phyloP scores from a whole-genome alignment of 2,329 filamentous ascomycete genomes.

The Thielaviopsis ethacetica region DNA sequence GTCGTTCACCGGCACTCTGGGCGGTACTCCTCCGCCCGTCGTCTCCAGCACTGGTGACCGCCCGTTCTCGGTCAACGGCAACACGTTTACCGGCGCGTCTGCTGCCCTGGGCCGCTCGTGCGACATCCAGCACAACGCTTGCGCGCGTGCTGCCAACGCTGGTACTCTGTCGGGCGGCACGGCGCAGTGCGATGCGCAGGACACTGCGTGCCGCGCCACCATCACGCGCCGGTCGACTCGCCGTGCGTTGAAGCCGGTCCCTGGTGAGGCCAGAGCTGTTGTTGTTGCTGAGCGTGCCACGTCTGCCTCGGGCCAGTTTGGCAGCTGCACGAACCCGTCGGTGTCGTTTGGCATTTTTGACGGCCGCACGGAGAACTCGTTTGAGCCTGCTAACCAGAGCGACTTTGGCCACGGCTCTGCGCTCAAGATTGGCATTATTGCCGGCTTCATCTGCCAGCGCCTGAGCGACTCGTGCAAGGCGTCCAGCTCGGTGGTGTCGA shows the following conservation, averaged over 20 bases:
- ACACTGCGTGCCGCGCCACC: constrained; percentile 21
- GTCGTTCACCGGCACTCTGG: constrained; percentile 27
- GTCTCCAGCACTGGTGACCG: constrained; percentile 20
- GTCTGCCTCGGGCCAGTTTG: constrained; percentile 18
- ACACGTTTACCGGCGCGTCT: constrained; percentile 32
- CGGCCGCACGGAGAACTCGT: constrained; percentile 27
- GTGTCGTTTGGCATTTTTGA: constrained; percentile 33
- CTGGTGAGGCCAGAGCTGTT: not conserved
- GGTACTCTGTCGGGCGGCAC: constrained; percentile 20
- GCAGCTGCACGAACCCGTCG: constrained; percentile 29
- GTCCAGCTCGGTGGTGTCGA: constrained; percentile 12
- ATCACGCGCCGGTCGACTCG: constrained; percentile 12
- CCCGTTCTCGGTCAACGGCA: constrained; percentile 36
- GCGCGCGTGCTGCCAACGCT: constrained; percentile 30
- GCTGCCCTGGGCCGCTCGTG: constrained; percentile 32
- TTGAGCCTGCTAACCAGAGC: constrained; percentile 22
- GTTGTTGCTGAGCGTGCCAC: not conserved
- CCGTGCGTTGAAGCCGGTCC: constrained; percentile 6
- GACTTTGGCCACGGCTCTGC: constrained; percentile 38
- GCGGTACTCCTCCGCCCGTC: constrained; percentile 27
- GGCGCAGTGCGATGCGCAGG: constrained; percentile 26
- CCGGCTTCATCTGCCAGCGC: constrained; percentile 30
- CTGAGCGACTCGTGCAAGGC: constrained; percentile 19
- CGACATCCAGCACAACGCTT: constrained; percentile 33
- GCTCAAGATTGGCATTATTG: constrained; percentile 22